These are phyloP conservation scores for Daldinia sp. DNA, from an alignment of 2,329 filamentous ascomycete genomes.

Conservation along the genomic window DNA sequence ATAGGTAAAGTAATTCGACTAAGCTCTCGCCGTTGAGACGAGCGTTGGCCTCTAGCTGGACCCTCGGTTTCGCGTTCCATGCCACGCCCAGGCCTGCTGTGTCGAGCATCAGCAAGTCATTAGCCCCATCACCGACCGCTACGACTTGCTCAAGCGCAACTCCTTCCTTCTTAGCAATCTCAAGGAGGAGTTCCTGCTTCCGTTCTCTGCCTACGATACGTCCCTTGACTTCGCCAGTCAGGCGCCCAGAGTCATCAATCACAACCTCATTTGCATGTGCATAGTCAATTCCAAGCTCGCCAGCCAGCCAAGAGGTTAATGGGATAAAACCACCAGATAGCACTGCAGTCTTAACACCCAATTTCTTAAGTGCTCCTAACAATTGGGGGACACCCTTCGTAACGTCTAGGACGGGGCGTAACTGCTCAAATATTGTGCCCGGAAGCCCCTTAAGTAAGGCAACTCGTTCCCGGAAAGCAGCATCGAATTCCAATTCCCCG, in stretches of 20 bases:
- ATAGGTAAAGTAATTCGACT: conserved; percentile 75
- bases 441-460: conserved; percentile 82
- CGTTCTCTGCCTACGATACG: conserved; percentile 78
- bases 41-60: conserved; percentile 79
- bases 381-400: conserved; percentile 82
- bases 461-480: conserved; percentile 82
- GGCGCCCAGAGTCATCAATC: conserved; percentile 62
- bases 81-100: conserved; percentile 80
- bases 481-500: conserved; percentile 91
- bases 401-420: conserved; percentile 78
- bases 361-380: conserved; percentile 74
- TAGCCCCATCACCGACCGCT: conserved; percentile 82
- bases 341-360: conserved; percentile 89
- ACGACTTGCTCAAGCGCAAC: conserved; percentile 73
- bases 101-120: conserved; percentile 82
- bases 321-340: conserved; percentile 92
- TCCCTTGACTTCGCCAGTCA: conserved; percentile 78
- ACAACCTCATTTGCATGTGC: conserved; percentile 87
- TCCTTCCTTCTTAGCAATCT: conserved; percentile 74
- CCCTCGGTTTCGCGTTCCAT: conserved; percentile 84
- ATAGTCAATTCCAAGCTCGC: conserved; percentile 83
- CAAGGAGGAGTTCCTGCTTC: conserved; percentile 74
- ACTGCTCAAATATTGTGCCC: conserved; percentile 77
- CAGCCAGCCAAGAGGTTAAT: conserved; percentile 85
- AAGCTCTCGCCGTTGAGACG: conserved; percentile 76